These are phyloP conservation scores for Fusarium dlaminii DNA, from an alignment of 2,329 filamentous ascomycete species.

Conservation along the genomic window DNA sequence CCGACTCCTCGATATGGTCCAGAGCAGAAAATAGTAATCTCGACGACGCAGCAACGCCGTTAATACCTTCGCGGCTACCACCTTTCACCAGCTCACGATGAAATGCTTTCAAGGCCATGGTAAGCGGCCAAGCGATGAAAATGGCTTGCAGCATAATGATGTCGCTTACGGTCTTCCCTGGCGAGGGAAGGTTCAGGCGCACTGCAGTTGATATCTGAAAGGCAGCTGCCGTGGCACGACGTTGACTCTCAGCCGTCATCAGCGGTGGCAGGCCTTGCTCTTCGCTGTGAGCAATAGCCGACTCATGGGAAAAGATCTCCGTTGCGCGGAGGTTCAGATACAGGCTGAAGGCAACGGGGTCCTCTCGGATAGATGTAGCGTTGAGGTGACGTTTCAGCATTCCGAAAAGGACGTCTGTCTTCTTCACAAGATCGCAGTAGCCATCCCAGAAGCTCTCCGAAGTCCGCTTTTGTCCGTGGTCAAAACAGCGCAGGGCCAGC, in stretches of 20 bases:
- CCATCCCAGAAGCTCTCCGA: neutral
- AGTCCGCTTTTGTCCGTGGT: neutral
- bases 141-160: neutral
- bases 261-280: neutral
- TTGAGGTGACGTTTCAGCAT: neutral
- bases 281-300: neutral
- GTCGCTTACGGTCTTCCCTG: accelerated
- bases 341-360: neutral
- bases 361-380: neutral
- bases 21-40: neutral
- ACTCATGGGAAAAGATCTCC: neutral
- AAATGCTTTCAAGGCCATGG: accelerated
- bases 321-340: neutral
- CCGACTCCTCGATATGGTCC: neutral
- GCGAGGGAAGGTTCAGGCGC: neutral
- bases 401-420: neutral
- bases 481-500: neutral
- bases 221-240: neutral
- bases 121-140: neutral
- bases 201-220: neutral
- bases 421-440: neutral
- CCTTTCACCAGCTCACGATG: accelerated
- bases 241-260: neutral
- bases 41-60: accelerated
- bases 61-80: accelerated